Percentiles rank a stretch among this genome's conserved stretches.
These are phyloP conservation scores for Phytopythium vexans DNA, from an alignment of 352 stramenopile species.

Conservation along the genomic window DNA sequence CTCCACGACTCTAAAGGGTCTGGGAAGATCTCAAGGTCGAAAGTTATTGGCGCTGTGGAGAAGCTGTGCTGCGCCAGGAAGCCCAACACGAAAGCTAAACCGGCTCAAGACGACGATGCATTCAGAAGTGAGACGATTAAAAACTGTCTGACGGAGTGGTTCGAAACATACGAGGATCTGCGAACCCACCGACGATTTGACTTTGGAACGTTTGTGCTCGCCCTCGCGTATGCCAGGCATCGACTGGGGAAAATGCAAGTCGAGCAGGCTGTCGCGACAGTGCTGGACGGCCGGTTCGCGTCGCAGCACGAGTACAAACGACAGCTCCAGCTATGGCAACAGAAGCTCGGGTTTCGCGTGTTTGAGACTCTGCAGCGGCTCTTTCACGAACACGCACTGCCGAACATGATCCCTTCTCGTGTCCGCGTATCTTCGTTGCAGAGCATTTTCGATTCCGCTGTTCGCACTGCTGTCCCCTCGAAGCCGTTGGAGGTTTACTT, in stretches of 20 bases:
- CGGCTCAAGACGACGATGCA: background rate
- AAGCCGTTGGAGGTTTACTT: conserved; percentile 62
- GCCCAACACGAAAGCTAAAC: background rate
- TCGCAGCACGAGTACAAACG: conserved; percentile 53
- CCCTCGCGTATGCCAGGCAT: conserved; percentile 45
- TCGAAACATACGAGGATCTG: conserved; percentile 44
- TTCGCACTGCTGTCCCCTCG: conserved; percentile 26
- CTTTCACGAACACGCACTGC: conserved; percentile 50
- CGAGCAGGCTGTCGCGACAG: conserved; percentile 42
- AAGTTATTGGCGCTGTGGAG: conserved; percentile 39
- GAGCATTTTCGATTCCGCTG: conserved; percentile 38
- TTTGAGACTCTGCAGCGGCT: conserved; percentile 57
- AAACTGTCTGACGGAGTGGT: conserved; percentile 41
- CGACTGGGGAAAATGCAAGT: conserved; percentile 42
- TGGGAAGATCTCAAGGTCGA: conserved; percentile 33
- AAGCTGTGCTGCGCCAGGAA: conserved; percentile 15
- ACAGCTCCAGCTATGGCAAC: conserved; percentile 65
- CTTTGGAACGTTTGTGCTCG: conserved; percentile 51
- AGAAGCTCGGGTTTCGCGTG: conserved; percentile 49
- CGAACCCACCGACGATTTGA: conserved; percentile 43
- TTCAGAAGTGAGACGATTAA: conserved; percentile 5
- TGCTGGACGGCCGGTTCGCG: conserved; percentile 51
- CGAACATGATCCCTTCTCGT: conserved; percentile 49
- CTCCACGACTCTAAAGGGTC: conserved; percentile 27
- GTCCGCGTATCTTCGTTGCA: conserved; percentile 38